phyloP scores from a whole-genome alignment of 805 yeast genomes.

The Vanderwaltozyma verrucispora region DNA sequence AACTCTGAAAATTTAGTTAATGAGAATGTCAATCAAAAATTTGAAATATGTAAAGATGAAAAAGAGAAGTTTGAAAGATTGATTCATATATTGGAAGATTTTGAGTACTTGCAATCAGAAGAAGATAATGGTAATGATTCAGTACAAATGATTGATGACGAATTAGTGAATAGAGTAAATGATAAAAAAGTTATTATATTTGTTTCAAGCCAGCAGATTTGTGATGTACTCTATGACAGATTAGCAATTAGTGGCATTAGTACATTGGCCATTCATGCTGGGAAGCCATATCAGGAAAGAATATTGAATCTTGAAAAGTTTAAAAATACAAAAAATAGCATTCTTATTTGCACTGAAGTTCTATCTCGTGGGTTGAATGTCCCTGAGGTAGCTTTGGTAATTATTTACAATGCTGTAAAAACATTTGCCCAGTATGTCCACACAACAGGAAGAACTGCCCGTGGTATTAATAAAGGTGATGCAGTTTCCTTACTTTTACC shows the following conservation, averaged over 20 bases:
- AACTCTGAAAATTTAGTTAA: conserved; percentile 78
- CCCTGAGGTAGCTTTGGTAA: conserved; percentile 68
- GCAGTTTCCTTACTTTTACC: conserved; percentile 64
- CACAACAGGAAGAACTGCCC: conserved; percentile 90
- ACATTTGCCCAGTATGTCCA: conserved; percentile 95
- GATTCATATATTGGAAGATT: conserved; percentile 43
- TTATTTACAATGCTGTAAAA: conserved; percentile 74
- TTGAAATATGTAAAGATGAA: conserved; percentile 46
- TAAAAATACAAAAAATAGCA: conserved; percentile 44
- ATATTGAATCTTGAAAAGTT: conserved; percentile 65
- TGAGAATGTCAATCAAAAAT: conserved; percentile 63
- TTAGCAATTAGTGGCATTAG: conserved; percentile 40
- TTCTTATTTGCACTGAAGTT: conserved; percentile 83
- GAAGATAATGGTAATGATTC: conserved; percentile 3
- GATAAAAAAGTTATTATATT: conserved; percentile 60
- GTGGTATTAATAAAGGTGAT: conserved; percentile 73
- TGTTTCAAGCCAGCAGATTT: conserved; percentile 79
- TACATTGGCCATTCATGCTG: conserved; percentile 78
- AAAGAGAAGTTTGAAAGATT: conserved; percentile 47
- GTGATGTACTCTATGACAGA: conserved; percentile 55
- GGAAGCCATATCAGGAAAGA: conserved; percentile 78
- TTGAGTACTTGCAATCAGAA: conserved; percentile 3
- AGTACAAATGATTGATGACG: background rate
- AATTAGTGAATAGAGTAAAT: conserved; percentile 4
- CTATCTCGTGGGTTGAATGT: conserved; percentile 95